These are phyloP conservation scores for Sanghuangporus weigelae DNA, from an alignment of 1,284 basidiomycete genomes.

Conservation along the genomic window DNA sequence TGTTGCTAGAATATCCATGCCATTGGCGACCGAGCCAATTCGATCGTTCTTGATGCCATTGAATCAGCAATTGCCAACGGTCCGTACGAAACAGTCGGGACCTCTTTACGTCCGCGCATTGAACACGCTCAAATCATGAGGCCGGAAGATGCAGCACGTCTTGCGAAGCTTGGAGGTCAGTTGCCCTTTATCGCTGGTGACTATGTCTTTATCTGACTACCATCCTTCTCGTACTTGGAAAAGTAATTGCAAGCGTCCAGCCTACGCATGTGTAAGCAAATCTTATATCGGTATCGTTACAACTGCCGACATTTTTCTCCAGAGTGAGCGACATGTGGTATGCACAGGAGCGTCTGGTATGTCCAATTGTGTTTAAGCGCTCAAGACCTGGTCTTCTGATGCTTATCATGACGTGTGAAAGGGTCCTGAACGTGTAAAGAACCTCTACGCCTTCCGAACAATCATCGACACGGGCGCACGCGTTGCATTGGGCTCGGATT, in stretches of 20 bases:
- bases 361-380: slow-evolving; percentile 21
- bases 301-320: slow-evolving; percentile 1
- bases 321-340: slow-evolving; percentile 89
- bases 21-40: slow-evolving; percentile 88
- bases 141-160: slow-evolving; percentile 59
- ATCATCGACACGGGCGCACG: slow-evolving; percentile 57
- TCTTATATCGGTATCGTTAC: background rate
- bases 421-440: slow-evolving; percentile 80
- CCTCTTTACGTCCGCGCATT: slow-evolving; percentile 69
- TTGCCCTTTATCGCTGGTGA: background rate
- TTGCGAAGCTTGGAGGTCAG: slow-evolving; percentile 68
- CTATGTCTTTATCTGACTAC: background rate
- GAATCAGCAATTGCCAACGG: slow-evolving; percentile 43
- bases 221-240: background rate
- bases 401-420: slow-evolving; percentile 24
- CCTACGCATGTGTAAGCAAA: slow-evolving; percentile 80
- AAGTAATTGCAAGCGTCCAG: slow-evolving; percentile 89
- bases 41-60: slow-evolving; percentile 78
- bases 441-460: slow-evolving; percentile 83
- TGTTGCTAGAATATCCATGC: slow-evolving; percentile 74
- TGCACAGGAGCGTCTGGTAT: slow-evolving; percentile 73
- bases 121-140: slow-evolving; percentile 91
- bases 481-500: slow-evolving; percentile 80
- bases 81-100: slow-evolving; percentile 51
- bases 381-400: slow-evolving; percentile 5